Percentiles rank a stretch among this genome's conserved stretches.
Evolutionary conservation across 2,329 filamentous ascomycete genomes (phyloP).

Genomic region (Alternaria sp.): DNA sequence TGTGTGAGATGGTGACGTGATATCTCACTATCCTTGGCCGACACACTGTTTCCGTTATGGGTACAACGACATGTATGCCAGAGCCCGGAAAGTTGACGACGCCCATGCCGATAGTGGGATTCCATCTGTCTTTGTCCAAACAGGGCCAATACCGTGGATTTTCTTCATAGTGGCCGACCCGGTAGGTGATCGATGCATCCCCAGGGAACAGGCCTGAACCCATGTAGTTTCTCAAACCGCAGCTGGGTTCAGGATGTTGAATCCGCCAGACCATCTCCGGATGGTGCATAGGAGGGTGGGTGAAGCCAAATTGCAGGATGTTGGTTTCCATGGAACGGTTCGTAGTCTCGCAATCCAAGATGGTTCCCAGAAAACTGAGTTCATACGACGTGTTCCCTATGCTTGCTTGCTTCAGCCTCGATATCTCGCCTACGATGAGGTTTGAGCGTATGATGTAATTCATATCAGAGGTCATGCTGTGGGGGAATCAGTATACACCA

Average conservation of each 20-base stretch:
- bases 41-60: background rate
- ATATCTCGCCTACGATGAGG: background rate
- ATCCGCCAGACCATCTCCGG: no score
- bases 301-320: no score
- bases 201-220: background rate
- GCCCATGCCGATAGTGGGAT: no score
- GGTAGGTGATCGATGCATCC: background rate
- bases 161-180: background rate
- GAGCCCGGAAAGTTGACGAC: background rate
- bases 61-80: background rate
- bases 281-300: no score
- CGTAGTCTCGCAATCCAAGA: background rate
- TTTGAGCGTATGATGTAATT: background rate
- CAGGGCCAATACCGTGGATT: background rate
- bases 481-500: no score
- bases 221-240: background rate
- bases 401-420: background rate
- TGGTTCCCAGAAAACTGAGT: background rate
- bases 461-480: background rate
- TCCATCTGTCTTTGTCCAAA: background rate
- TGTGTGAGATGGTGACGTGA: background rate
- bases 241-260: fast-evolving
- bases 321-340: background rate
- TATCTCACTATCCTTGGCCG: fast-evolving
- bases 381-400: background rate